These are phyloP conservation scores for Phoma sp. DNA, from an alignment of 2,329 filamentous ascomycete species.

Conservation along the genomic window DNA sequence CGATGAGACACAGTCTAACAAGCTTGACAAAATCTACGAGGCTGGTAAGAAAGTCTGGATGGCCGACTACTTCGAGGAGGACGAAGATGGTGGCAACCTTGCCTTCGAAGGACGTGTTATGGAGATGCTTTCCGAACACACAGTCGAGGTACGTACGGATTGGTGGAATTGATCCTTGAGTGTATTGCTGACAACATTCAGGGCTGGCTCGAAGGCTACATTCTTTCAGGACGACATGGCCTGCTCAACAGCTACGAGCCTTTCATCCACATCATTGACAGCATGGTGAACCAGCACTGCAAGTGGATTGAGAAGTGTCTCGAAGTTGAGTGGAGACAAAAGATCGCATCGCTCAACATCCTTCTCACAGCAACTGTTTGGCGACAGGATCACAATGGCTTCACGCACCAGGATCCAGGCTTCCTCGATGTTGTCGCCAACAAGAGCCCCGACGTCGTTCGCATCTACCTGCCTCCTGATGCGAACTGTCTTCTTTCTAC, in stretches of 20 bases:
- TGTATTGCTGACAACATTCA: slow-evolving; percentile 20
- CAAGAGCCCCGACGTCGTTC: slow-evolving; percentile 79
- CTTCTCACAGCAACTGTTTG: slow-evolving; percentile 79
- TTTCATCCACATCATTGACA: slow-evolving; percentile 83
- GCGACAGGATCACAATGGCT: slow-evolving; percentile 84
- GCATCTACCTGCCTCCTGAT: slow-evolving; percentile 81
- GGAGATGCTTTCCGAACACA: slow-evolving; percentile 86
- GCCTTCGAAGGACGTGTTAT: slow-evolving; percentile 73
- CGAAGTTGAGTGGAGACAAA: slow-evolving; percentile 79
- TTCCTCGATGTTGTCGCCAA: slow-evolving; percentile 82
- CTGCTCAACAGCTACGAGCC: slow-evolving; percentile 82
- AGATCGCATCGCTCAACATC: slow-evolving; percentile 78
- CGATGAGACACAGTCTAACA: slow-evolving; percentile 83
- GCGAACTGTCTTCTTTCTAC: slow-evolving; percentile 78
- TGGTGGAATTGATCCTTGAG: background rate
- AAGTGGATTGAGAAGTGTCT: slow-evolving; percentile 84
- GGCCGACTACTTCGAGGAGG: slow-evolving; percentile 78
- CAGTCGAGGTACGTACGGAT: slow-evolving; percentile 62
- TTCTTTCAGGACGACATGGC: slow-evolving; percentile 76
- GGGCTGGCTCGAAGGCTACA: slow-evolving; percentile 77
- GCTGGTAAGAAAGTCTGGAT: slow-evolving; percentile 82
- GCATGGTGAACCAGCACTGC: slow-evolving; percentile 86
- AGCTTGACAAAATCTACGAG: slow-evolving; percentile 73
- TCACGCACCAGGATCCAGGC: slow-evolving; percentile 80
- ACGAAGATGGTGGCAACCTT: slow-evolving; percentile 76